phyloP scores from a whole-genome alignment of 805 yeast species.

The Kodamaea laetipori region DNA sequence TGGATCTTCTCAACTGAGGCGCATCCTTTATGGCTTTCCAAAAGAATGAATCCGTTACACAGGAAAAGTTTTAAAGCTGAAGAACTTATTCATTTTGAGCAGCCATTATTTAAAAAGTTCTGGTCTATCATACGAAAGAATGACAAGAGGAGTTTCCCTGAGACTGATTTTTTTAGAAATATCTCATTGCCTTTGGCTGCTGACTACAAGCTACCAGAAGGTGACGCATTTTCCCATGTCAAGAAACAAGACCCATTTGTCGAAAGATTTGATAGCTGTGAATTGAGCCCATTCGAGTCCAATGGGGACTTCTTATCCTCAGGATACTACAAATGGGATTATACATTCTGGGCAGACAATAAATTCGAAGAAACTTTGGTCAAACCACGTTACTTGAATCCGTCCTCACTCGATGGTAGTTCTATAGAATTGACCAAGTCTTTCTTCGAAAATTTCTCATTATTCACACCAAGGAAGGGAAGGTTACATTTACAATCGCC shows the following conservation, averaged over 20 bases:
- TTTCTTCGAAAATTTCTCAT: conserved; percentile 32
- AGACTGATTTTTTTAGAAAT: conserved; percentile 17
- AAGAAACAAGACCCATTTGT: conserved; percentile 21
- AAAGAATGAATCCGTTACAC: conserved; percentile 12
- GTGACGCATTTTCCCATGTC: conserved; percentile 11
- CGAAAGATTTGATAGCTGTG: conserved; percentile 30
- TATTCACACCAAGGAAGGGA: conserved; percentile 16
- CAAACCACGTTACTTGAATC: conserved; percentile 40
- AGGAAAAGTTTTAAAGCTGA: conserved; percentile 12
- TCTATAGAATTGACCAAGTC: conserved; percentile 31
- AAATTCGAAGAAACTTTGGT: conserved; percentile 41
- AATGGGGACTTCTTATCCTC: conserved; percentile 35
- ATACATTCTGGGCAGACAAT: conserved; percentile 49
- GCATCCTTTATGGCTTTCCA: conserved; percentile 79
- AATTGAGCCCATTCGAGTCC: conserved; percentile 26
- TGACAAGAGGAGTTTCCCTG: background rate
- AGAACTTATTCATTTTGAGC: conserved; percentile 10
- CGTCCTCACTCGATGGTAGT: conserved; percentile 24
- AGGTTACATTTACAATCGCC: conserved; percentile 35
- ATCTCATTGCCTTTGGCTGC: conserved; percentile 17
- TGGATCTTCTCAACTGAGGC: conserved; percentile 84
- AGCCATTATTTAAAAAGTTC: conserved; percentile 12
- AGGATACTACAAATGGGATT: conserved; percentile 35
- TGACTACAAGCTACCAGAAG: conserved; percentile 17
- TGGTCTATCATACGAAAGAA: conserved; percentile 14